Percentiles rank a stretch among this genome's conserved stretches.
Conservation (phyloP, 805 yeast genomes). For the Starmerella asiatica region DNA sequence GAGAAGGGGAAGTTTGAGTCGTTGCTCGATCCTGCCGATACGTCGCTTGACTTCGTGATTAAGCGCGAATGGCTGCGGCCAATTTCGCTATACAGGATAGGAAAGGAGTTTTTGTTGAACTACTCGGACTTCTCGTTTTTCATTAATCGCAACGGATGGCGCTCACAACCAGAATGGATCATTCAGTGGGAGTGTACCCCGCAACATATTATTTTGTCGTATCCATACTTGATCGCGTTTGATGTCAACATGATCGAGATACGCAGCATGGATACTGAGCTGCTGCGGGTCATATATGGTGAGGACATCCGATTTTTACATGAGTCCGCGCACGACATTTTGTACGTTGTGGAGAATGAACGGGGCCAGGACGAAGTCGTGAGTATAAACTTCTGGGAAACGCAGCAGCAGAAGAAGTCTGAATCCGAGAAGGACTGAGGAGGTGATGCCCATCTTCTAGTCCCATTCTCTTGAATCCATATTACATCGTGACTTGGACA, state of each 20-base stretch:
- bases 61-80: slow-evolving; percentile 76
- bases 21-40: slow-evolving; percentile 93
- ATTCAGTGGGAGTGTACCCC: slow-evolving; percentile 96
- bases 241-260: slow-evolving; percentile 85
- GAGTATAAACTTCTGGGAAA: slow-evolving; percentile 73
- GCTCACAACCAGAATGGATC: slow-evolving; percentile 85
- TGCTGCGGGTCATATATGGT: slow-evolving; percentile 79
- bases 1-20: slow-evolving; percentile 78
- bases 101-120: slow-evolving; percentile 73
- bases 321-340: slow-evolving; percentile 80
- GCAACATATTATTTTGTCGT: slow-evolving; percentile 80
- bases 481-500: too few species aligned
- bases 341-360: slow-evolving; percentile 84
- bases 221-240: slow-evolving; percentile 84
- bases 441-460: too few species aligned
- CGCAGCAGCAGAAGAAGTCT: slow-evolving; percentile 7
- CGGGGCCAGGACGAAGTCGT: slow-evolving; percentile 87
- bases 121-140: slow-evolving; percentile 90
- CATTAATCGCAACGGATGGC: slow-evolving; percentile 92
- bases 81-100: slow-evolving; percentile 78
- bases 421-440: not conserved
- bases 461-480: too few species aligned
- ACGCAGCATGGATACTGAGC: slow-evolving; percentile 73
- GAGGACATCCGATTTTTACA: slow-evolving; percentile 83
- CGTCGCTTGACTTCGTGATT: slow-evolving; percentile 86